Evolutionary conservation across 768 basidiomycete genomes (phyloP).

Genomic region (Panaeolus papilionaceus): DNA sequence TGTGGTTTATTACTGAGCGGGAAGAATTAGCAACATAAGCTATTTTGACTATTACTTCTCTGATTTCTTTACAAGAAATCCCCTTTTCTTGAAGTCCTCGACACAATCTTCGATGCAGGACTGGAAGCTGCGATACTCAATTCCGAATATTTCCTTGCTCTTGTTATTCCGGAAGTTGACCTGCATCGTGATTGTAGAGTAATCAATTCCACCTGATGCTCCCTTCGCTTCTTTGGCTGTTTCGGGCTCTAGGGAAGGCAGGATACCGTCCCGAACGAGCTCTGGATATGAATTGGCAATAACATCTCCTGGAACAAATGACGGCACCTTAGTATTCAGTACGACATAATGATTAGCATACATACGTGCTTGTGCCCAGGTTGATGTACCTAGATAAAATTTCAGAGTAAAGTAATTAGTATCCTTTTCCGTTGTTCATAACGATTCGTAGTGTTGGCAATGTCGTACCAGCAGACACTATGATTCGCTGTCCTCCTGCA

Average conservation of each 20-base stretch:
- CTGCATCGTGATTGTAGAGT: constrained; percentile 22
- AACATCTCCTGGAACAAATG: not conserved
- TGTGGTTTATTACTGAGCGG: too few species aligned
- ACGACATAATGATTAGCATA: not conserved
- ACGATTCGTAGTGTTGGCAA: not conserved
- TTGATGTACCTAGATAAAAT: not conserved
- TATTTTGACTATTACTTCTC: not conserved
- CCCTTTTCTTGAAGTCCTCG: constrained; percentile 35
- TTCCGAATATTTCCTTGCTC: constrained; percentile 35
- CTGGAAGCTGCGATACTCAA: constrained; percentile 33
- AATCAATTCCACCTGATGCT: constrained; percentile 34
- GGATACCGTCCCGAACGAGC: not conserved
- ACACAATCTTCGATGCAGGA: constrained; percentile 36
- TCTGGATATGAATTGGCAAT: not conserved
- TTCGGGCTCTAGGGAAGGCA: not conserved
- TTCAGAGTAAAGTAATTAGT: not conserved
- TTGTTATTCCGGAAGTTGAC: constrained; percentile 34
- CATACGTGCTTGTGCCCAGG: not conserved
- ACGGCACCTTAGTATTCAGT: not conserved
- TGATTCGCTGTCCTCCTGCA: constrained; percentile 60
- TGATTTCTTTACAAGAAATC: constrained; percentile 21
- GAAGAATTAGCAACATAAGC: too few species aligned
- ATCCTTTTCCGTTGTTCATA: not conserved
- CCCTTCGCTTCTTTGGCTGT: not conserved
- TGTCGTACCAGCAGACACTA: constrained; percentile 41